Percentiles rank a stretch among this genome's conserved stretches.
phyloP scores from a whole-genome alignment of 352 stramenopile species.

The Phytophthora citricola region DNA sequence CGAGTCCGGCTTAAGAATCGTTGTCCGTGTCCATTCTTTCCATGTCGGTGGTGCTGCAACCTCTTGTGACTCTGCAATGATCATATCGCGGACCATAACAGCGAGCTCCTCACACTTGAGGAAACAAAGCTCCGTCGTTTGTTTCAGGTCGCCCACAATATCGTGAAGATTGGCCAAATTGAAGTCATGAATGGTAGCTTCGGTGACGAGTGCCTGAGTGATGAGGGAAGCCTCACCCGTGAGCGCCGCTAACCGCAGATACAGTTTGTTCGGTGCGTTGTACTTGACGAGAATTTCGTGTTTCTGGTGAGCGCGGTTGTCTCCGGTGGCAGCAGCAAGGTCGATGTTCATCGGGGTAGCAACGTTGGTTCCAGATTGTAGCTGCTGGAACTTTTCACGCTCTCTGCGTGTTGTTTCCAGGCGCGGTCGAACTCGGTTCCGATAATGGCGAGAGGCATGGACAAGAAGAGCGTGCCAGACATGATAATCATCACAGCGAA shows the following conservation, averaged over 20 bases:
- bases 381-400: conserved; percentile 65
- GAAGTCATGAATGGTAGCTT: conserved; percentile 46
- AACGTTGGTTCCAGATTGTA: conserved; percentile 29
- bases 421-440: conserved; percentile 84
- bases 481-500: conserved; percentile 88
- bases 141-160: conserved; percentile 61
- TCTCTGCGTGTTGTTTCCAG: conserved; percentile 80
- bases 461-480: conserved; percentile 84
- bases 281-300: conserved; percentile 86
- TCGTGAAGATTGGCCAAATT: conserved; percentile 54
- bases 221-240: conserved; percentile 76
- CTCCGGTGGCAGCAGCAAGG: conserved; percentile 32
- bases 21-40: conserved; percentile 42
- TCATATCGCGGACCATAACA: conserved; percentile 72
- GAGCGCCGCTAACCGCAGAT: conserved; percentile 64
- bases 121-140: conserved; percentile 53
- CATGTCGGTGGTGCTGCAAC: conserved; percentile 44
- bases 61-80: conserved; percentile 51
- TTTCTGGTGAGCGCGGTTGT: conserved; percentile 56
- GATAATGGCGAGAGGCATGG: conserved; percentile 88
- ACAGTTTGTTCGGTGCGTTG: conserved; percentile 72
- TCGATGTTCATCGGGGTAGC: conserved; percentile 33
- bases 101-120: conserved; percentile 66
- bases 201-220: conserved; percentile 55
- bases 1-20: conserved; percentile 53